Evolutionary conservation across 805 yeast species (phyloP).

Genomic region (Saccharomycopsis sp.): DNA sequence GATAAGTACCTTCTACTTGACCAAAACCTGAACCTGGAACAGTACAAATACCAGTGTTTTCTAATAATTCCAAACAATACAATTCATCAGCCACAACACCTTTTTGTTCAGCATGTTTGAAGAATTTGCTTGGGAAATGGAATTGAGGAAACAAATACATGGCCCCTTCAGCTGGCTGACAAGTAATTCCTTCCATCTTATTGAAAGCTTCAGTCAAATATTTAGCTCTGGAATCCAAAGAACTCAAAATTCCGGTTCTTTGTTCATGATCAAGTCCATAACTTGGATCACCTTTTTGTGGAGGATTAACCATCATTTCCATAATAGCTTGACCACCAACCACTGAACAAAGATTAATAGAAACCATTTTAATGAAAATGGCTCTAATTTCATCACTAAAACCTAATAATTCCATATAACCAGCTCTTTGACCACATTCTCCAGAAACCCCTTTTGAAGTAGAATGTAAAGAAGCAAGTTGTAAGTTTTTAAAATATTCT

Average conservation of each 20-base stretch:
- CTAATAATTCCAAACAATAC: conserved; percentile 77
- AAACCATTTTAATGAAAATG: conserved; percentile 73
- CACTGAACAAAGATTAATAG: conserved; percentile 87
- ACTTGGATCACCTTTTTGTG: conserved; percentile 65
- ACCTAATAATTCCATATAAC: conserved; percentile 91
- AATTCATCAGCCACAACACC: conserved; percentile 71
- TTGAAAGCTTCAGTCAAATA: conserved; percentile 60
- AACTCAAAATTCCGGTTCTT: conserved; percentile 46
- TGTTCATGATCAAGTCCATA: conserved; percentile 58
- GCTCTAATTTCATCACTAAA: conserved; percentile 60
- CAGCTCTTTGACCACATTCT: conserved; percentile 99
- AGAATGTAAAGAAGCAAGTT: conserved; percentile 91
- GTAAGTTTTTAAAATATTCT: conserved; percentile 54
- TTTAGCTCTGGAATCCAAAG: conserved; percentile 54
- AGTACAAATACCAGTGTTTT: conserved; percentile 88
- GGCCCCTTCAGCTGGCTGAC: conserved; percentile 93
- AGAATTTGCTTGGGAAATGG: conserved; percentile 52
- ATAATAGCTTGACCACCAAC: conserved; percentile 91
- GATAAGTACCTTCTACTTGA: conserved; percentile 81
- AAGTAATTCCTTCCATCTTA: conserved; percentile 68
- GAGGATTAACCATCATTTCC: conserved; percentile 91
- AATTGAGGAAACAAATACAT: conserved; percentile 92
- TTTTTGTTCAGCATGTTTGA: conserved; percentile 44
- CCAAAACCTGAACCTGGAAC: conserved; percentile 98
- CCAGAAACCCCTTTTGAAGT: conserved; percentile 96